Evolutionary conservation across 371 early-diverging fungal species (phyloP).

Genomic region (Mucor plumbeus): DNA sequence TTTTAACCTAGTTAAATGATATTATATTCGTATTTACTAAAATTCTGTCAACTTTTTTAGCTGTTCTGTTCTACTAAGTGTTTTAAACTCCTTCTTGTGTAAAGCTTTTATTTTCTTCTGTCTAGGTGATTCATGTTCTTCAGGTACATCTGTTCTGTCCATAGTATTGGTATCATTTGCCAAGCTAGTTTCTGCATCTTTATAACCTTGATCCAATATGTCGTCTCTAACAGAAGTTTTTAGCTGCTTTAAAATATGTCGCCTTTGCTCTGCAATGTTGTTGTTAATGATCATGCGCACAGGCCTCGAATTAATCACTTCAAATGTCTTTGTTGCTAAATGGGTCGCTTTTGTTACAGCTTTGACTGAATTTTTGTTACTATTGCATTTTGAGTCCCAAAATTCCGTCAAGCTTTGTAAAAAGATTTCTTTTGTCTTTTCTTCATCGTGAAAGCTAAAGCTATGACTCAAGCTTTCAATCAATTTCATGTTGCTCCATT

Average conservation of each 20-base stretch:
- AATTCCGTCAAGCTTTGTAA: background rate
- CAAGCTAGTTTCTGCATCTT: constrained; percentile 24
- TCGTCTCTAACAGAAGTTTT: constrained; percentile 18
- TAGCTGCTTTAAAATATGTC: constrained; percentile 13
- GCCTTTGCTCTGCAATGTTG: background rate
- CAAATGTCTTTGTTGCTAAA: constrained; percentile 2
- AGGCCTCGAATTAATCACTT: constrained; percentile 17
- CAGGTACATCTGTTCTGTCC: constrained; percentile 21
- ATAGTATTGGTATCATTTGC: constrained; percentile 10
- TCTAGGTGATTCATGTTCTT: constrained; percentile 19
- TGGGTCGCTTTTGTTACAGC: constrained; percentile 17
- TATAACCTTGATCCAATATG: constrained; percentile 25
- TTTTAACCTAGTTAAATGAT: constrained; percentile 1
- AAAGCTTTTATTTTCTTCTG: constrained; percentile 20
- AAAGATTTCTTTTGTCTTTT: no score
- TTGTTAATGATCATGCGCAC: constrained; percentile 17
- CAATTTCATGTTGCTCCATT: no score
- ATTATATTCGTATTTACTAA: constrained; percentile 16
- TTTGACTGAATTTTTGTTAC: constrained; percentile 15
- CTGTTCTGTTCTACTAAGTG: constrained; percentile 18
- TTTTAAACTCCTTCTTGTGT: constrained; percentile 19
- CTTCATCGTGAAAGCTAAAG: no score
- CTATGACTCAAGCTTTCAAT: no score
- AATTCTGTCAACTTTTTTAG: constrained; percentile 22
- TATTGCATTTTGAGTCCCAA: constrained; percentile 17